phyloP scores from a whole-genome alignment of 257 asterid species.

The Jasminum sambac region DNA sequence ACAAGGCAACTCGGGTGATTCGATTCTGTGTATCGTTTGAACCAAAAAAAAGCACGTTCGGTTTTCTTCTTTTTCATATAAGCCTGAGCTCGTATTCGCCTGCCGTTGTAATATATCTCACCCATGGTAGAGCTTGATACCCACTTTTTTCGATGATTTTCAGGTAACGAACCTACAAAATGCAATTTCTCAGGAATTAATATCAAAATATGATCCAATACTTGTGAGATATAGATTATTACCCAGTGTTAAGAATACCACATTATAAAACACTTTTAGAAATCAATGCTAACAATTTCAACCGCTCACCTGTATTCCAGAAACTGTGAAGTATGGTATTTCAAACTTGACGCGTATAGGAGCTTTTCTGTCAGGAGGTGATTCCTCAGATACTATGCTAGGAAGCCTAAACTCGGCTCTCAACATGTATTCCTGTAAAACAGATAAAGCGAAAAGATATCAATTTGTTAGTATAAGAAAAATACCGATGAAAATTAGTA shows the following conservation, averaged over 20 bases:
- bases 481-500: background rate
- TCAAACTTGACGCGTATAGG: conserved; percentile 54
- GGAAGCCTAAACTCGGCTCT: conserved; percentile 56
- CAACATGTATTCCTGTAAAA: conserved; percentile 42
- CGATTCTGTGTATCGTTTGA: background rate
- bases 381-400: conserved; percentile 42
- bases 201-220: background rate
- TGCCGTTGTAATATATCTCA: conserved; percentile 55
- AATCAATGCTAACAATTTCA: background rate
- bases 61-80: conserved; percentile 14
- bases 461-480: background rate
- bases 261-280: background rate
- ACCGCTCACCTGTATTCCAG: conserved; percentile 44
- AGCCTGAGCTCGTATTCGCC: conserved; percentile 53
- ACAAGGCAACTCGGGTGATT: background rate
- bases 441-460: background rate
- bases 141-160: conserved; percentile 57
- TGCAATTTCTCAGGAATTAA: background rate
- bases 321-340: conserved; percentile 54
- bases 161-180: conserved; percentile 47
- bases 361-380: conserved; percentile 49
- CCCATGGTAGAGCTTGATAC: conserved; percentile 59
- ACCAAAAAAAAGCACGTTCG: background rate
- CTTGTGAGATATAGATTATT: background rate
- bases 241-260: background rate